Percentiles rank a stretch among this genome's conserved stretches.
Evolutionary conservation across 139 green algal species (phyloP).

Genomic region (Mesostigma viride): DNA sequence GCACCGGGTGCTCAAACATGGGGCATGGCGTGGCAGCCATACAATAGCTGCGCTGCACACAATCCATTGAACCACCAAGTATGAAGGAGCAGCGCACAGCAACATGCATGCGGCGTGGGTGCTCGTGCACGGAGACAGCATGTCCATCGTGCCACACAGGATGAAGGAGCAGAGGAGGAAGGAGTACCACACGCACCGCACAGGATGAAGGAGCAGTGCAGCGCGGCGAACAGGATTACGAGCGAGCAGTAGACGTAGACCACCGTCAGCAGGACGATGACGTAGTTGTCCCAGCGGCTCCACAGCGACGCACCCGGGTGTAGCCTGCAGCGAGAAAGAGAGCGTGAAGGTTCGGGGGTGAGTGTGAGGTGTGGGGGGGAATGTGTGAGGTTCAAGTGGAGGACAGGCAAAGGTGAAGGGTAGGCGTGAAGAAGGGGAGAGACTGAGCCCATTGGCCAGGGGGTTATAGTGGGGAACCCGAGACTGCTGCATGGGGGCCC

Average conservation of each 20-base stretch:
- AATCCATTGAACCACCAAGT: no score
- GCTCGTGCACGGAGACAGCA: no score
- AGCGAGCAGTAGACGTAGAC: constrained; percentile 20
- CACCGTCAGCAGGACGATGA: constrained; percentile 3
- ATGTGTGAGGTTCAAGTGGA: background rate
- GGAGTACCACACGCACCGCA: constrained; percentile 9
- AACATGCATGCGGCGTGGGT: no score
- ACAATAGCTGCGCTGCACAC: no score
- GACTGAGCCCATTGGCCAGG: no score
- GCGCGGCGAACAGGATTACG: constrained; percentile 6
- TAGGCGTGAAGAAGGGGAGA: background rate
- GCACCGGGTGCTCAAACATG: no score
- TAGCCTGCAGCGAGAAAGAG: background rate
- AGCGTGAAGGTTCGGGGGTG: background rate
- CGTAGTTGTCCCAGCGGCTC: background rate
- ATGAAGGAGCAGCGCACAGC: no score
- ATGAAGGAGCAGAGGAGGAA: no score
- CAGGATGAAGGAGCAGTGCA: constrained; percentile 13
- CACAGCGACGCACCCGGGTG: background rate
- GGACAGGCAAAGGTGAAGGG: background rate
- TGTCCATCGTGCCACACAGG: no score
- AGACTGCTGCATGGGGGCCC: background rate
- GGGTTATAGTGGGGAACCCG: background rate
- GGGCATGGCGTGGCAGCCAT: no score
- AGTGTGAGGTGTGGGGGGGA: background rate